A percentile compares a stretch with the other conserved stretches of the same genome.
These are phyloP conservation scores for Pythium rishiriense DNA, from an alignment of 352 stramenopile genomes.

Conservation along the genomic window DNA sequence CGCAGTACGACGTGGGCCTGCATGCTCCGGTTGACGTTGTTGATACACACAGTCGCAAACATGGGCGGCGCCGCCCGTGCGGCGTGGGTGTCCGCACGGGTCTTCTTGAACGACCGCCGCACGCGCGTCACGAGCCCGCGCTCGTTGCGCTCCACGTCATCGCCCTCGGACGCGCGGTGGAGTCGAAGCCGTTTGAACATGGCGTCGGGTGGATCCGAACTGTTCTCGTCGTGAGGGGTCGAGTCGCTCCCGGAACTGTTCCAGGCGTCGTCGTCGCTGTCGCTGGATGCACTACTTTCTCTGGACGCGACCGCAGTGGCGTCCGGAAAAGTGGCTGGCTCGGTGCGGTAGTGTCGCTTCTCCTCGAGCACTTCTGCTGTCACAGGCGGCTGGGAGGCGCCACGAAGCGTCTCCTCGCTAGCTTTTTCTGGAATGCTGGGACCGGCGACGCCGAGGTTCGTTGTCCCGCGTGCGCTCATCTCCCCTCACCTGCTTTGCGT, in stretches of 20 bases:
- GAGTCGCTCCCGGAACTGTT: not conserved
- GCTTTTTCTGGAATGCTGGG: conserved; percentile 10
- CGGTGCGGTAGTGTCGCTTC: not conserved
- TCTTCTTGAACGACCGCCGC: conserved; percentile 24
- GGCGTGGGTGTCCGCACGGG: not conserved
- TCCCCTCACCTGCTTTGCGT: conserved; percentile 1
- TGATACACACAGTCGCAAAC: conserved; percentile 61
- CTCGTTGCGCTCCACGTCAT: conserved; percentile 22
- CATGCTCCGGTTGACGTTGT: conserved; percentile 69
- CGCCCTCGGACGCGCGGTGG: conserved; percentile 8
- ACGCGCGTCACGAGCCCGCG: conserved; percentile 24
- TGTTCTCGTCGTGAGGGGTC: not conserved
- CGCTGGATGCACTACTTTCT: not conserved
- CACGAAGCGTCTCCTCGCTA: not conserved
- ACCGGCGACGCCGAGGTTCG: too few species aligned
- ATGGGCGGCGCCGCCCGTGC: not conserved
- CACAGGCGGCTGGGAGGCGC: not conserved
- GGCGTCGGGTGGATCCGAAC: too few species aligned
- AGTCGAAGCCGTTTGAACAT: conserved; percentile 23
- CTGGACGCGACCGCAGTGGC: too few species aligned
- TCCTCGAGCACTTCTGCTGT: not conserved
- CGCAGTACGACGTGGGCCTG: conserved; percentile 51
- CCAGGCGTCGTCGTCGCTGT: not conserved
- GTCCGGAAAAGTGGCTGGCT: not conserved
- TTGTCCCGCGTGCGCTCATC: conserved; percentile 4